These are phyloP conservation scores for Telopea speciosissima DNA, from an alignment of 177 flowering plant species.

Conservation along the genomic window DNA sequence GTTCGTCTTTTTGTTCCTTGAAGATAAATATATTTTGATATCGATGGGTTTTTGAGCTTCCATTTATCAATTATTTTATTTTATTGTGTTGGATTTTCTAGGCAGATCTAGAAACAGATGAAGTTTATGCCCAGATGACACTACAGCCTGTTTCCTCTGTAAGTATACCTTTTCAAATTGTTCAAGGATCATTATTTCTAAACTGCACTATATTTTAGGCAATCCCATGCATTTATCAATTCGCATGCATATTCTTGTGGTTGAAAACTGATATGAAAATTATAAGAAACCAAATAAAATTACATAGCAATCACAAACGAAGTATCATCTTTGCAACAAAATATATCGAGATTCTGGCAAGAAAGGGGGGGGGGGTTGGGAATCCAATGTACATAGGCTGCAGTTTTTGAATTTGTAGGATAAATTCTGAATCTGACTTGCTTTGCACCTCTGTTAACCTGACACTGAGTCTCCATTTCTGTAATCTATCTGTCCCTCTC, in stretches of 20 bases:
- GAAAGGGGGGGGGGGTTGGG: too few species aligned
- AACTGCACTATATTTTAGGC: neutral
- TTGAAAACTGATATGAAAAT: neutral
- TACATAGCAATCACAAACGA: neutral
- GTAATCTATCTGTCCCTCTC: neutral
- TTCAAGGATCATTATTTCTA: neutral
- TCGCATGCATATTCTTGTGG: neutral
- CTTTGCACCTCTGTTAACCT: neutral
- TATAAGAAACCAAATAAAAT: neutral
- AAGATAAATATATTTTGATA: neutral
- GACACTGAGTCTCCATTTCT: neutral
- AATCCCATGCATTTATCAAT: too few species aligned
- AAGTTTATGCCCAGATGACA: constrained; percentile 95
- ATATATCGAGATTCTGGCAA: too few species aligned
- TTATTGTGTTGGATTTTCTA: constrained; percentile 21
- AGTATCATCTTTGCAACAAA: neutral
- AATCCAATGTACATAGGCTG: neutral
- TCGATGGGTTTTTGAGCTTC: neutral
- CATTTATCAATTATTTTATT: neutral
- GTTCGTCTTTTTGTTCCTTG: neutral
- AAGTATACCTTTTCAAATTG: constrained; percentile 15
- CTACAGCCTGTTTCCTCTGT: constrained; percentile 90
- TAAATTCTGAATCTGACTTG: neutral
- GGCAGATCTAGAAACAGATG: constrained; percentile 97
- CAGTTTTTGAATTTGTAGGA: neutral